phyloP scores from a whole-genome alignment of 1,139 yeast species.

The Debaryomycetaceae sp. region DNA sequence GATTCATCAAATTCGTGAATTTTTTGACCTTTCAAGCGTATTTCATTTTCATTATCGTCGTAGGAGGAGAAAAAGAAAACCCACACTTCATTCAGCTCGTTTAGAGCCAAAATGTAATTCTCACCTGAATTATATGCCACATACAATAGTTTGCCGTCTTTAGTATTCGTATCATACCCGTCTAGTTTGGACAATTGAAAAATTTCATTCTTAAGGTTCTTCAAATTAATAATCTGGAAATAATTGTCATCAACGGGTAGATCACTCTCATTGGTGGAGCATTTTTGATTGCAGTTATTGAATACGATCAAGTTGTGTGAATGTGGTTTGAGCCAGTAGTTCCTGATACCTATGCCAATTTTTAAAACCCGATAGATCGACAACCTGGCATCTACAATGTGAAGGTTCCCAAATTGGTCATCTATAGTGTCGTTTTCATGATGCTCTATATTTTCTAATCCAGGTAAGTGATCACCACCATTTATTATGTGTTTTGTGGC shows the following conservation, averaged over 20 bases:
- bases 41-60: constrained; percentile 8
- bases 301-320: constrained; percentile 36
- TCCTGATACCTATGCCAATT: constrained; percentile 29
- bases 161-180: constrained; percentile 22
- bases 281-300: constrained; percentile 20
- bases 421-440: constrained; percentile 27
- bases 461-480: constrained; percentile 15
- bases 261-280: constrained; percentile 5
- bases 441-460: constrained; percentile 39
- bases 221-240: constrained; percentile 36
- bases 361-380: constrained; percentile 33
- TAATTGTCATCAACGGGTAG: constrained; percentile 8
- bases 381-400: constrained; percentile 27
- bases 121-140: constrained; percentile 23
- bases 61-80: constrained; percentile 14
- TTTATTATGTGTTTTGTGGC: constrained; percentile 36
- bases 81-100: constrained; percentile 30
- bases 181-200: constrained; percentile 24
- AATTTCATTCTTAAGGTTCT: constrained; percentile 28
- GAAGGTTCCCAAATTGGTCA: constrained; percentile 27
- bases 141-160: constrained; percentile 15
- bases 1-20: constrained; percentile 7
- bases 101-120: constrained; percentile 30
- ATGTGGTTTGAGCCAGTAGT: constrained; percentile 38
- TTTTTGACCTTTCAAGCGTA: constrained; percentile 13